A percentile compares a stretch with the other conserved stretches of the same genome.
These are phyloP conservation scores for Aspergillus intermedius DNA, from an alignment of 2,329 filamentous ascomycete species.

Conservation along the genomic window DNA sequence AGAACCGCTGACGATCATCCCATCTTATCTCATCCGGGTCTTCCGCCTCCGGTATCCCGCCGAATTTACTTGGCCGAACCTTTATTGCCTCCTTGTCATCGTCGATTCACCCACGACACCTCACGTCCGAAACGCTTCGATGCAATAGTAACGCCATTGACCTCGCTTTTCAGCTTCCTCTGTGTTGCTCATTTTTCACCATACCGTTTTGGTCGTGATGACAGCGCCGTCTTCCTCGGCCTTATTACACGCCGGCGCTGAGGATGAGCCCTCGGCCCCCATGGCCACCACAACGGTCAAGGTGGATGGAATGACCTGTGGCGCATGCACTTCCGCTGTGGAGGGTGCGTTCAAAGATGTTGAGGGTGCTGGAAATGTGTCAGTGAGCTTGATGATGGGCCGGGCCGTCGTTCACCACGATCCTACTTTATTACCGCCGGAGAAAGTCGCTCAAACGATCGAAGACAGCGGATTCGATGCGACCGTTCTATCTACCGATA, in stretches of 20 bases:
- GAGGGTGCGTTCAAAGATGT: conserved; percentile 83
- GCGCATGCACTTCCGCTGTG: conserved; percentile 91
- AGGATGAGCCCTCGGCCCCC: conserved; percentile 40
- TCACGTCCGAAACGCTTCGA: conserved; percentile 5
- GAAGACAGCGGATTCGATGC: conserved; percentile 91
- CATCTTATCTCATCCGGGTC: conserved; percentile 1
- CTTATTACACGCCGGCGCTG: conserved; percentile 12
- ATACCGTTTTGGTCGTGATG: conserved; percentile 12
- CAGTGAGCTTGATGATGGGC: conserved; percentile 90
- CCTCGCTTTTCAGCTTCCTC: conserved; percentile 4
- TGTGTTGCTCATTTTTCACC: conserved; percentile 7
- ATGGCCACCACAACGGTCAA: conserved; percentile 88
- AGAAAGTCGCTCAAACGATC: conserved; percentile 74
- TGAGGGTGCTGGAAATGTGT: conserved; percentile 75
- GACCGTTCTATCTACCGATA: conserved; percentile 74
- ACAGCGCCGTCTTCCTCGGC: conserved; percentile 14
- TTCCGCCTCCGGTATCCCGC: background rate
- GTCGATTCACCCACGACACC: background rate
- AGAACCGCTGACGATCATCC: background rate
- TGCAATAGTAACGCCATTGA: conserved; percentile 10
- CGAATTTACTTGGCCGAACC: background rate
- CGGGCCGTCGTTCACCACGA: conserved; percentile 92
- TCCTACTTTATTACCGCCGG: conserved; percentile 63
- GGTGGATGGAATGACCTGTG: conserved; percentile 82
- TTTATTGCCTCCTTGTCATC: background rate